Evolutionary conservation across 2,329 filamentous ascomycete species (phyloP).

Genomic region (Rhexocercosporidium sp.): DNA sequence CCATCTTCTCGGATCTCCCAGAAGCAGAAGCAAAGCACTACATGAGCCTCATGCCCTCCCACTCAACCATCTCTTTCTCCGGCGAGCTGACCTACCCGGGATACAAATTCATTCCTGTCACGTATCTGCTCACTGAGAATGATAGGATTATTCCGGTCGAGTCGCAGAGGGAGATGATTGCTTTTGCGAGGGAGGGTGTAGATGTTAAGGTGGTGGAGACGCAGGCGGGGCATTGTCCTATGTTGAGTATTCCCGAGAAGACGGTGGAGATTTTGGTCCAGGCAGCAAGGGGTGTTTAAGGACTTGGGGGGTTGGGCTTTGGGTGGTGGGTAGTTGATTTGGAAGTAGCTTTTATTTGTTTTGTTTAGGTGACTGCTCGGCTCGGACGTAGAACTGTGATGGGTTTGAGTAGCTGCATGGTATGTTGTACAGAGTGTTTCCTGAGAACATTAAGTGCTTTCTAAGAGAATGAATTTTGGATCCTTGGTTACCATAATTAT

Average conservation of each 20-base stretch:
- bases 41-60: constrained; percentile 14
- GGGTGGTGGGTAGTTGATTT: neutral
- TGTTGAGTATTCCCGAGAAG: constrained; percentile 14
- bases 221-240: constrained; percentile 16
- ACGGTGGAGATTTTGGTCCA: constrained; percentile 13
- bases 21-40: constrained; percentile 9
- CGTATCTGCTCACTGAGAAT: constrained; percentile 14
- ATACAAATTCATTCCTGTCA: constrained; percentile 17
- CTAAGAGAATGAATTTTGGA: too few relatives aligned
- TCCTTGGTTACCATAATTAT: too few relatives aligned
- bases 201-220: constrained; percentile 8
- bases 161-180: constrained; percentile 13
- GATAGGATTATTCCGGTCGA: constrained; percentile 20
- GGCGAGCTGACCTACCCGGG: constrained; percentile 16
- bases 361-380: neutral
- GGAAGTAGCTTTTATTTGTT: neutral
- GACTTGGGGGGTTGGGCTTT: neutral
- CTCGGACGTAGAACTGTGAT: neutral
- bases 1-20: constrained; percentile 18
- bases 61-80: constrained; percentile 16
- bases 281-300: constrained; percentile 4
- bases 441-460: too few relatives aligned
- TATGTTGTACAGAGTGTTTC: neutral
- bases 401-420: neutral
- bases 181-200: constrained; percentile 8